phyloP scores from a whole-genome alignment of 1,284 basidiomycete species.

The Sanghuangporus baumii region DNA sequence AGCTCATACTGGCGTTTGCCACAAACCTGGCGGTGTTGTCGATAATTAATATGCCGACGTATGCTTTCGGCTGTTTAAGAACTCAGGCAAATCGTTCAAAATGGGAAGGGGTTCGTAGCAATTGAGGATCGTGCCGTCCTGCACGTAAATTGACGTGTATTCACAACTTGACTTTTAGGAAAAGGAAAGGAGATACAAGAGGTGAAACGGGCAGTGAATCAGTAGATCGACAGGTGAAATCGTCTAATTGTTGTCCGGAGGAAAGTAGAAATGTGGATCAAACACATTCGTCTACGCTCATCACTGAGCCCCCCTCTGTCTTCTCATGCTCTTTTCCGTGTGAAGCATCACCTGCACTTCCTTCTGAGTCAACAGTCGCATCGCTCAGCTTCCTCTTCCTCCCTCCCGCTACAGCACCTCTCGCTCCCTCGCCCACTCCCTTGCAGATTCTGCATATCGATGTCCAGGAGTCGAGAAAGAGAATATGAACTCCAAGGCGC shows the following conservation, averaged over 20 bases:
- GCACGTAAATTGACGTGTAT: too few species aligned
- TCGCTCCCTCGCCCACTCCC: not conserved
- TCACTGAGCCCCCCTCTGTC: not conserved
- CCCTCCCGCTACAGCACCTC: not conserved
- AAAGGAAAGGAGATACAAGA: not conserved
- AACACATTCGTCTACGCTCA: not conserved
- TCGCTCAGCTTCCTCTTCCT: not conserved
- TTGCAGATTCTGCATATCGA: not conserved
- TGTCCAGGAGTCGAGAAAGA: not conserved
- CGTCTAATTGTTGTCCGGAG: not conserved
- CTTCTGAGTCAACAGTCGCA: not conserved
- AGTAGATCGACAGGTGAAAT: not conserved
- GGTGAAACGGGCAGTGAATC: not conserved
- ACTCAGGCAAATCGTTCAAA: too few species aligned
- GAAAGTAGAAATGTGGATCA: not conserved
- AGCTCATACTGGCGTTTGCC: too few species aligned
- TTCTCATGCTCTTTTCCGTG: not conserved
- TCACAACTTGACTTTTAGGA: too few species aligned
- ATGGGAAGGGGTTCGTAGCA: too few species aligned
- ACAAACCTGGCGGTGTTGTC: too few species aligned
- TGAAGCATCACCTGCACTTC: not conserved
- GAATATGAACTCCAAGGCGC: not conserved
- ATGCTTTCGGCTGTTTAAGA: too few species aligned
- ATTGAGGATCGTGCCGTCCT: too few species aligned
- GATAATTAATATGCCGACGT: too few species aligned